Evolutionary conservation across 805 yeast genomes (phyloP).

Genomic region (Zygosaccharomyces siamensis): DNA sequence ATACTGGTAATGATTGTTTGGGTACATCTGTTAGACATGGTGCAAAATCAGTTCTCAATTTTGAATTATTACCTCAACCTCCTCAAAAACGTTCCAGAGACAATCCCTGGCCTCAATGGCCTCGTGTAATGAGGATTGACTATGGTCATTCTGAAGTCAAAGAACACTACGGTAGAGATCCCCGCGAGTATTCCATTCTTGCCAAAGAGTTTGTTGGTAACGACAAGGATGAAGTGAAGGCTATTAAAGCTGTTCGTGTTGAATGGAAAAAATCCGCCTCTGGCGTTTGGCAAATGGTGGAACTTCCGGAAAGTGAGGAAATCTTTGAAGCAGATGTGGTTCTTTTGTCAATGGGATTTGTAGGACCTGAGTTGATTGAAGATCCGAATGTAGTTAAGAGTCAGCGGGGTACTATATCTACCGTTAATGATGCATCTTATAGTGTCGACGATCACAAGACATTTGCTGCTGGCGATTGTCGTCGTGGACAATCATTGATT

Average conservation of each 20-base stretch:
- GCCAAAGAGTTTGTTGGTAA: conserved; percentile 95
- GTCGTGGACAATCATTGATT: conserved; percentile 96
- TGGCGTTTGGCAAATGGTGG: conserved; percentile 99
- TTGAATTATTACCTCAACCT: conserved; percentile 91
- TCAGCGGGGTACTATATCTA: conserved; percentile 76
- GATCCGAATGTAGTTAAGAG: conserved; percentile 52
- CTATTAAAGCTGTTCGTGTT: conserved; percentile 92
- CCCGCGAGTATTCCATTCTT: conserved; percentile 92
- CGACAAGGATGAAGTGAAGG: conserved; percentile 90
- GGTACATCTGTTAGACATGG: conserved; percentile 98
- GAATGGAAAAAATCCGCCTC: conserved; percentile 95
- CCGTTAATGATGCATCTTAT: conserved; percentile 55
- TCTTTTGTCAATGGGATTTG: conserved; percentile 92
- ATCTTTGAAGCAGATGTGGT: conserved; percentile 93
- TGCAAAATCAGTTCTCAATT: conserved; percentile 88
- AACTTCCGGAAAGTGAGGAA: conserved; percentile 91
- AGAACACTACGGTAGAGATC: conserved; percentile 93
- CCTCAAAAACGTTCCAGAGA: conserved; percentile 81
- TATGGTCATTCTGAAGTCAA: conserved; percentile 96
- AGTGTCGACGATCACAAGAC: conserved; percentile 61
- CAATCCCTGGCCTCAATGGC: conserved; percentile 99
- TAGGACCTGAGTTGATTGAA: conserved; percentile 84
- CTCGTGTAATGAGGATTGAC: conserved; percentile 94
- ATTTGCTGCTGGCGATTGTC: conserved; percentile 97
- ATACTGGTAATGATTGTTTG: conserved; percentile 97